Base-by-base conservation (phyloP, 2,329 filamentous ascomycete species). In the Cercospora zeae-maydis region DNA sequence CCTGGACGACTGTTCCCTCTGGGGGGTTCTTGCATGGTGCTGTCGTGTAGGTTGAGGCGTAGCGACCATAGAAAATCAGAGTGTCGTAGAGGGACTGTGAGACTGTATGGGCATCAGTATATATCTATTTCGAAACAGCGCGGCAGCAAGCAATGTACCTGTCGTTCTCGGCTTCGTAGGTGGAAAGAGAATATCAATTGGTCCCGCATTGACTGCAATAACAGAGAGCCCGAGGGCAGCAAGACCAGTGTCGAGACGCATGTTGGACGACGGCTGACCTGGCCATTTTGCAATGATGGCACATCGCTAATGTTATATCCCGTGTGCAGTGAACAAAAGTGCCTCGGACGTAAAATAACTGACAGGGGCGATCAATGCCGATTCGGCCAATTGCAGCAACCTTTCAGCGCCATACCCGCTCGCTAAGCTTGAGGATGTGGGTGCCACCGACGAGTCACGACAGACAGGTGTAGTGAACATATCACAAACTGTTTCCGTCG, bases 11-110 rank as follows among this genome's bases (percentile, higher is more conserved):
- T 2, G 62, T 53, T 37, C 47, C 54, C 11, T 61, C 39, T 2
- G 62, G 62, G 16, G 62, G 62, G 10, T 36, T 49, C 47, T 49
- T 45, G 30, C 62, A 64, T 33, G 24, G 39, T 21, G 52, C 53
- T 45, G 51, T 51, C n/a, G 60, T 52, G 53, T 60, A 61, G 0
- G 58, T 60, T 34, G 62, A 47, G 19, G 53, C 53, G 14, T 64
- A 64, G 27, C 60, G 60, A 19, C 58, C 60, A 2, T 62, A 55
- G 24, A 60, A 60, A 14, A 59, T 47, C n/a, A 61, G 60, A 3
- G 45, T 58, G 19, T 64, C 47, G 52, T 64, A 64, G 16, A 64
- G 37, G 5, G 58, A 49, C 19, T 51, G 42, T 10, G 45, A 52
- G 42, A 64, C 59, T 62, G 52, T 47, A n/a, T 3, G 2, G 13